Evolutionary conservation across 257 asterid species (phyloP).

Genomic region (Solanum habrochaites): DNA sequence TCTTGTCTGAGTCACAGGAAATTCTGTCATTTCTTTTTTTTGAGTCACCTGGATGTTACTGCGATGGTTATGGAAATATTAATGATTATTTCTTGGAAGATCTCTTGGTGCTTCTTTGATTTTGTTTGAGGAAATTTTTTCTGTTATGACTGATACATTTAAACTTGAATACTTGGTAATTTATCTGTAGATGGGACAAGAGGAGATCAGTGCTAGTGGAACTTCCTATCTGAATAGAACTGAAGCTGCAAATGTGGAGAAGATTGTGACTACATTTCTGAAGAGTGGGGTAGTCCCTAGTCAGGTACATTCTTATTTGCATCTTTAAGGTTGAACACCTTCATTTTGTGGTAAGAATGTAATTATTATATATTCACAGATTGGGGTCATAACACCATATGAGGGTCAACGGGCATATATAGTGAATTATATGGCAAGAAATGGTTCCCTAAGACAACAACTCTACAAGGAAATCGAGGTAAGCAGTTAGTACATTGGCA

Average conservation of each 20-base stretch:
- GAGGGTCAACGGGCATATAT: slow-evolving; percentile 99
- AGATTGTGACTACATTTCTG: slow-evolving; percentile 88
- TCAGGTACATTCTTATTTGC: slow-evolving; percentile 42
- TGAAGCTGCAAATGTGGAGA: slow-evolving; percentile 98
- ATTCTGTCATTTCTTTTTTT: background rate
- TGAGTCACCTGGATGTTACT: background rate
- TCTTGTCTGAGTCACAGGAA: background rate
- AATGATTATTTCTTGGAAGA: background rate
- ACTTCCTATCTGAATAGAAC: slow-evolving; percentile 94
- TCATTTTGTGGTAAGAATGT: background rate
- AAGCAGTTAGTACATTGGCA: background rate
- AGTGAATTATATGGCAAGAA: slow-evolving; percentile 93
- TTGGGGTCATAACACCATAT: slow-evolving; percentile 97
- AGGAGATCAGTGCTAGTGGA: slow-evolving; percentile 98
- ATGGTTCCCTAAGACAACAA: slow-evolving; percentile 94
- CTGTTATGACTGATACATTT: background rate
- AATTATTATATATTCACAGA: slow-evolving; percentile 19
- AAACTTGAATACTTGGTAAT: background rate
- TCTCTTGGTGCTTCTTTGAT: background rate
- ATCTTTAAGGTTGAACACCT: background rate
- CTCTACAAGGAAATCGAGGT: slow-evolving; percentile 99
- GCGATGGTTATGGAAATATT: background rate
- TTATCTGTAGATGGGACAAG: slow-evolving; percentile 91
- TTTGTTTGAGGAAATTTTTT: background rate
- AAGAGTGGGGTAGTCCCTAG: slow-evolving; percentile 97